phyloP scores from a whole-genome alignment of 192 early-diverging fungal species.

The Coemansia sp. region DNA sequence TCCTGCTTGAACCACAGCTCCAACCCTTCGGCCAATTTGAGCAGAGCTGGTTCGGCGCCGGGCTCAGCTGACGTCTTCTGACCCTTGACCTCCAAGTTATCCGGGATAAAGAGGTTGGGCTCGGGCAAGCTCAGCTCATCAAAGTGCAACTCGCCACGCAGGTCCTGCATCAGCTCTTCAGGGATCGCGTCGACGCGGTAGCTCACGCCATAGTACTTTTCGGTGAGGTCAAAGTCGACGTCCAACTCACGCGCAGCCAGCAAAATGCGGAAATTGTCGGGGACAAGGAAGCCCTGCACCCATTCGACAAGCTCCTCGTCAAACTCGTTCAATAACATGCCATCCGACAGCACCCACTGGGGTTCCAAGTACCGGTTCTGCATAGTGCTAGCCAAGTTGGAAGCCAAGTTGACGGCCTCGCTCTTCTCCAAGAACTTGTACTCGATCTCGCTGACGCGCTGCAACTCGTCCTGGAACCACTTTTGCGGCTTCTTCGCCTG shows the following conservation, averaged over 20 bases:
- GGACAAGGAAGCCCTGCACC: slow-evolving; percentile 60
- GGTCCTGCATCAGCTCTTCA: slow-evolving; percentile 49
- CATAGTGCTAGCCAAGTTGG: slow-evolving; percentile 73
- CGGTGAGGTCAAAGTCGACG: slow-evolving; percentile 58
- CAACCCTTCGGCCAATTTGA: slow-evolving; percentile 23
- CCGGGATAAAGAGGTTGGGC: slow-evolving; percentile 87
- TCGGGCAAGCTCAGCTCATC: slow-evolving; percentile 69
- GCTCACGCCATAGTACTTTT: slow-evolving; percentile 80
- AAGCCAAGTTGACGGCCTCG: slow-evolving; percentile 65
- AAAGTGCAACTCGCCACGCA: slow-evolving; percentile 16
- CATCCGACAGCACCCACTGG: slow-evolving; percentile 67
- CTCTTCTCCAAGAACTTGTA: slow-evolving; percentile 81
- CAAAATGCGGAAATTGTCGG: slow-evolving; percentile 65
- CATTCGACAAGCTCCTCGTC: slow-evolving; percentile 68
- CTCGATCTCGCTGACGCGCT: slow-evolving; percentile 47
- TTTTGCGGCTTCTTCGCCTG: slow-evolving; percentile 67
- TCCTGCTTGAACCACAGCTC: slow-evolving; percentile 96
- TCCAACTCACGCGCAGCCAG: slow-evolving; percentile 51
- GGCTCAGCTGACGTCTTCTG: slow-evolving; percentile 15
- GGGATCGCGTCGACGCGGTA: slow-evolving; percentile 70
- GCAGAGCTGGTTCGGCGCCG: slow-evolving; percentile 29
- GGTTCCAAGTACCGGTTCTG: slow-evolving; percentile 73
- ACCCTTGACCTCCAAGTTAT: slow-evolving; percentile 72
- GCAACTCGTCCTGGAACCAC: slow-evolving; percentile 83
- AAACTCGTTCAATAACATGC: slow-evolving; percentile 67